Conservation (phyloP, 2,329 filamentous ascomycete genomes). For the Nemania abortiva region DNA sequence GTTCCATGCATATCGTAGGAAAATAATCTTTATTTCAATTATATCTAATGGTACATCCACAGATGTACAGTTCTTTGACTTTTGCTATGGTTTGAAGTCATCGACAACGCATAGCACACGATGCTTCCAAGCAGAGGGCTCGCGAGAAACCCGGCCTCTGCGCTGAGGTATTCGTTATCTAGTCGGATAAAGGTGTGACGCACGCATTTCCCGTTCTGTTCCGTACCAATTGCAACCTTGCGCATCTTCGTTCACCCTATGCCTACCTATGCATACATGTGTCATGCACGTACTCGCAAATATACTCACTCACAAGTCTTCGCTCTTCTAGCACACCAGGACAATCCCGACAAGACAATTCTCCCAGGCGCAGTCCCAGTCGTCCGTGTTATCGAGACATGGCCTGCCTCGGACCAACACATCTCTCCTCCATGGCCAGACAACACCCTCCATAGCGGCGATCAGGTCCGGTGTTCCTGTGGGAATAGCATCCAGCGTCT, state of each 20-base stretch:
- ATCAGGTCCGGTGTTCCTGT: conserved; percentile 26
- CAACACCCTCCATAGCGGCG: conserved; percentile 21
- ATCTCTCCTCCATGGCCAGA: conserved; percentile 31
- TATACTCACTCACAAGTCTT: conserved; percentile 1
- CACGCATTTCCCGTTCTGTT: conserved; percentile 18
- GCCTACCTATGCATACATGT: too few species aligned
- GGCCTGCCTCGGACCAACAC: conserved; percentile 40
- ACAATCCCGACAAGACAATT: conserved; percentile 42
- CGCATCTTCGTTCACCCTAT: neutral
- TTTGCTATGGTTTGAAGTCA: neutral
- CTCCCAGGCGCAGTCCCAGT: conserved; percentile 43
- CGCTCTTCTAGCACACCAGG: conserved; percentile 38
- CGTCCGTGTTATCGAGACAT: conserved; percentile 41
- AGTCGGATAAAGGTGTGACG: conserved; percentile 50
- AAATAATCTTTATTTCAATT: conserved; percentile 26
- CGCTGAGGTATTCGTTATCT: conserved; percentile 51
- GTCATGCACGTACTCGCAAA: conserved; percentile 9
- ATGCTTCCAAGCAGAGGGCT: conserved; percentile 70
- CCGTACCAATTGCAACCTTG: neutral
- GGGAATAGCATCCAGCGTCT: conserved; percentile 42
- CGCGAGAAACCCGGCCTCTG: conserved; percentile 59
- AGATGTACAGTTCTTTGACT: neutral
- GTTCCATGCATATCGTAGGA: conserved; percentile 19
- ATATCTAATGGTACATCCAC: neutral
- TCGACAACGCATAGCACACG: conserved; percentile 33